Evolutionary conservation across 2,329 filamentous ascomycete species (phyloP), one percentile per base, ranked within the genome.

Genomic region (Huntiella decipiens): DNA sequence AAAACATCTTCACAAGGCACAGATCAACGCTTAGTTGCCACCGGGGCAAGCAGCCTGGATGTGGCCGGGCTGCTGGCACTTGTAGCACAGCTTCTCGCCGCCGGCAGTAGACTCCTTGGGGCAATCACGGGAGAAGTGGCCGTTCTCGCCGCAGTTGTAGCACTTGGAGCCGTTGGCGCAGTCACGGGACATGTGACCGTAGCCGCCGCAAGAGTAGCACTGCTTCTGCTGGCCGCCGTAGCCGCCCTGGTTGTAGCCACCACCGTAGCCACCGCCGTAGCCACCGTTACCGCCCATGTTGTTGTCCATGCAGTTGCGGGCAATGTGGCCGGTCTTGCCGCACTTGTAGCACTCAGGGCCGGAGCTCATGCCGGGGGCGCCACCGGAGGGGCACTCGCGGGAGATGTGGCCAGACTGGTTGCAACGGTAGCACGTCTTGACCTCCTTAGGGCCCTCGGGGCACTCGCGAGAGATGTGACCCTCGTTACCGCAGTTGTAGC

Each of bases 91-190:
- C 63, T 92, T 88, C 74, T 96, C 88, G 59, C 79, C 75, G 54
- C 76, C 74, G n/a, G 43, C 47, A 56, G 78, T 75, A 50, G 83
- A 82, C 67, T 94, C 88, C 62, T 88, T 87, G 57, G 87, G 82
- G 74, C 91, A 98, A 66, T 98, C 91, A 54, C 88, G 82, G 54
- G 83, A 92, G 63, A 95, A 77, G 66, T 96, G 88, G 52, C 91
- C 88, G 56, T 88, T 82, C 70, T 95, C 86, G 59, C 75, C 75
- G 56, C 91, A 96, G 77, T 95, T 95, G 79, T 96, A 98, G 80
- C 91, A 98, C 74, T 96, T 96, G 73, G 92, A 88, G 58, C 91
- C 91, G 65, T 96, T 92, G 57, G 88, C 92, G 68, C 91, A 98
- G 67, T 96, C 91, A 72, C 87, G 82, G 61, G 83, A 87, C 82